Percentiles rank a stretch among this genome's conserved stretches.
Conservation (phyloP, 768 basidiomycete species). For the Mycena amicta region DNA sequence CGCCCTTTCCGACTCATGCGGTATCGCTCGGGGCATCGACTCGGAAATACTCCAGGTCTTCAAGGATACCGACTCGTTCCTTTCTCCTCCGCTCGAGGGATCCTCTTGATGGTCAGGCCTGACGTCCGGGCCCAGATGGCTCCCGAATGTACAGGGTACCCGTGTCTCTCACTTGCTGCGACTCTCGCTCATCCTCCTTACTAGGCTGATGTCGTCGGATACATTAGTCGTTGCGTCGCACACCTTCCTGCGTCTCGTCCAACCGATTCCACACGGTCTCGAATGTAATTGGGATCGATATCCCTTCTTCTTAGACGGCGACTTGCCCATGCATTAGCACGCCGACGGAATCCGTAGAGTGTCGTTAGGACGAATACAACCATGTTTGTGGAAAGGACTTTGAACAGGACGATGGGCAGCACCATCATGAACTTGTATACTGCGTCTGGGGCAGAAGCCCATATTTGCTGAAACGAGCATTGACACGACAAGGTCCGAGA, state of each 20-base stretch:
- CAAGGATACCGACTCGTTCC: constrained; percentile 15
- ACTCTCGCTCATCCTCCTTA: too few relatives aligned
- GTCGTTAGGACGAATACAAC: too few relatives aligned
- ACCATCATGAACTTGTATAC: too few relatives aligned
- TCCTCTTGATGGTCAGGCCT: constrained; percentile 41
- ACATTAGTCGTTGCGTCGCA: constrained; percentile 34
- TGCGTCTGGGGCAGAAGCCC: too few relatives aligned
- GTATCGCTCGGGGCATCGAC: constrained; percentile 38
- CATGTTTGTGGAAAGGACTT: too few relatives aligned
- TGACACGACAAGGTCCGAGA: neutral
- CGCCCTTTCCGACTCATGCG: too few relatives aligned
- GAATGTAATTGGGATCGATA: too few relatives aligned
- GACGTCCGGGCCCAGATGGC: constrained; percentile 40
- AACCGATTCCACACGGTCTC: constrained; percentile 15
- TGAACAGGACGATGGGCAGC: too few relatives aligned
- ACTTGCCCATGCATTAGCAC: too few relatives aligned
- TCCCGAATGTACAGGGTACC: constrained; percentile 35
- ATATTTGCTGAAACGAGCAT: too few relatives aligned
- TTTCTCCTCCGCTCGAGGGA: constrained; percentile 32
- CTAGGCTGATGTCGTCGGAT: constrained; percentile 27
- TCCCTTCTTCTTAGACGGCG: too few relatives aligned
- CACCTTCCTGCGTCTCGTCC: constrained; percentile 32
- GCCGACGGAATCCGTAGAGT: too few relatives aligned
- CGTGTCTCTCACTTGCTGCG: neutral
- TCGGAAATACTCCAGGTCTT: constrained; percentile 28